Evolutionary conservation across 225 moss, liverwort and hornwort genomes (phyloP).

Genomic region (Sphagnum contortum): DNA sequence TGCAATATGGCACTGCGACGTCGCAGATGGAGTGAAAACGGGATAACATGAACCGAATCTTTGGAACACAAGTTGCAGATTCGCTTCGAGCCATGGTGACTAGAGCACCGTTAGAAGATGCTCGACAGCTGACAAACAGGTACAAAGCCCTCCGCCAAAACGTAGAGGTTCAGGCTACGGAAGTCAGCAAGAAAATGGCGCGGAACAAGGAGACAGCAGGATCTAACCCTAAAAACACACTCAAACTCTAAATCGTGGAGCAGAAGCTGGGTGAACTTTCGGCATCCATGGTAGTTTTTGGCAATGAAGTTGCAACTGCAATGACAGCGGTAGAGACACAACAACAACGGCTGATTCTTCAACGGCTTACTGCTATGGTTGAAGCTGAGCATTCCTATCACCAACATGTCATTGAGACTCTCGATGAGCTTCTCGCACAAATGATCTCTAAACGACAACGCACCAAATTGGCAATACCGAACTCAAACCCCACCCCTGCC

Average conservation of each 20-base stretch:
- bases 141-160: constrained; percentile 90
- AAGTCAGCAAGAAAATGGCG: constrained; percentile 37
- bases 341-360: constrained; percentile 82
- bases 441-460: too few relatives aligned
- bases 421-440: too few relatives aligned
- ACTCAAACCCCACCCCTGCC: too few relatives aligned
- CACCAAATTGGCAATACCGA: too few relatives aligned
- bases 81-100: constrained; percentile 81
- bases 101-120: constrained; percentile 85
- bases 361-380: constrained; percentile 76
- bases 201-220: constrained; percentile 56
- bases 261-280: constrained; percentile 72
- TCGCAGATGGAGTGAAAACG: constrained; percentile 64
- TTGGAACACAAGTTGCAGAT: constrained; percentile 65
- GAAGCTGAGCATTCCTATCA: too few relatives aligned
- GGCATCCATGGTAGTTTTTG: constrained; percentile 81
- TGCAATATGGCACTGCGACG: constrained; percentile 59
- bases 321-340: constrained; percentile 95
- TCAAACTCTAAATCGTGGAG: constrained; percentile 72
- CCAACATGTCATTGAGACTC: too few relatives aligned
- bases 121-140: constrained; percentile 73
- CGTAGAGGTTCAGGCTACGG: constrained; percentile 62
- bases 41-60: constrained; percentile 57
- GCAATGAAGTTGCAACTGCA: constrained; percentile 84
- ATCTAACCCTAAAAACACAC: constrained; percentile 49